phyloP scores from a whole-genome alignment of 352 stramenopile genomes.

The Aphanomyces euteiches region DNA sequence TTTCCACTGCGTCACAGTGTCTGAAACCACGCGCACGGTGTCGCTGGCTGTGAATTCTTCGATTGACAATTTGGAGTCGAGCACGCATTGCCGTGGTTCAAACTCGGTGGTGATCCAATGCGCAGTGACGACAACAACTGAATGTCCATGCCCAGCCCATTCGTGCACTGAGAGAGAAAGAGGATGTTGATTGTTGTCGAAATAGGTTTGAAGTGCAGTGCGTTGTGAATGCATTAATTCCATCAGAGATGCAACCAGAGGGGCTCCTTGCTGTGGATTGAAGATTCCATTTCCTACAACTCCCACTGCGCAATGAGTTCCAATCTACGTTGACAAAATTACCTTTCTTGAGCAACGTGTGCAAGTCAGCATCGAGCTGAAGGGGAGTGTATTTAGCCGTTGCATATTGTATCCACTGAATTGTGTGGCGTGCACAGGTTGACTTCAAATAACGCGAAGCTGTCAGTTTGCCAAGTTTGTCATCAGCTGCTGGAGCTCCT shows the following conservation, averaged over 20 bases:
- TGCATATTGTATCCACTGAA: conserved; percentile 41
- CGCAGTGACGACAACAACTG: conserved; percentile 70
- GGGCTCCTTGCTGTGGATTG: background rate
- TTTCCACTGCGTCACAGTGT: background rate
- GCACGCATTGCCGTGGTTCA: conserved; percentile 63
- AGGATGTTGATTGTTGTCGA: background rate
- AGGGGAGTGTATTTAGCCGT: conserved; percentile 74
- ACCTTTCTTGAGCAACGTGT: background rate
- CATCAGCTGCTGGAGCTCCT: background rate
- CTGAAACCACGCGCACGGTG: background rate
- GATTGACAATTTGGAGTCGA: conserved; percentile 60
- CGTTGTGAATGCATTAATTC: background rate
- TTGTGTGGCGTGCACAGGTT: background rate
- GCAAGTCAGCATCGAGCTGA: background rate
- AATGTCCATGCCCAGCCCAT: conserved; percentile 17
- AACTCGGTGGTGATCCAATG: conserved; percentile 79
- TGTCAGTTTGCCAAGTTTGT: background rate
- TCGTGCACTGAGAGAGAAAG: background rate
- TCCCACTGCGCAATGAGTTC: background rate
- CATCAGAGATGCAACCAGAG: background rate
- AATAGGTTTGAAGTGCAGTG: background rate
- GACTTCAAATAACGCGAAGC: background rate
- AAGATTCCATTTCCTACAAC: background rate
- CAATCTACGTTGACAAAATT: background rate
- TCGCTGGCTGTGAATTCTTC: background rate